Evolutionary conservation across 2,329 filamentous ascomycete genomes (phyloP), one percentile per base, ranked within the genome.

Genomic region (Acephala macrosclerotiorum): DNA sequence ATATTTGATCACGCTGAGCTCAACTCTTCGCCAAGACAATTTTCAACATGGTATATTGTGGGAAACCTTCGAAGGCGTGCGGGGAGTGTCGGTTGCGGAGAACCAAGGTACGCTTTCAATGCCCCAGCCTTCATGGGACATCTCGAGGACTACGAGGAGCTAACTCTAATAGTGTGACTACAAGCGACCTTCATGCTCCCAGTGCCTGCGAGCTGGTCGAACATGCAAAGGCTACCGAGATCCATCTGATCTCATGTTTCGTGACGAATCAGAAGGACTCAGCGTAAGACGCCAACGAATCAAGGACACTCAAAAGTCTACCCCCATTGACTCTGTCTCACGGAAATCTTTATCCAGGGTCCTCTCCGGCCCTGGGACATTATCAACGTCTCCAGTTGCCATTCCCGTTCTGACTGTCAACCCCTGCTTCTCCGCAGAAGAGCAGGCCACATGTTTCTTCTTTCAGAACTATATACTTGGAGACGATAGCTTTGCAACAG

Each of bases 181-280:
- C 68, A 79, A 76, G 66, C 80, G 80, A 59, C 83, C 84, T 8
- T 79, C 80, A 63, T 87, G 85, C 65, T 83, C 83, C 60, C 85
- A 87, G 74, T 87, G 85, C 71, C 78, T 82, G 61, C 85, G 85
- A 73, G 81, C 83, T 58, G 79, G 82, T 60, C 80, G 83, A 59
- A 68, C 76, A 74, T 87, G 85, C 62, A 84, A 83, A 40, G 85
- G 85, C 65, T 87, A 87, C 70, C 78, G 84, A 65, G 85, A 87
- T 70, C 77, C 84, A 49, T 80, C 84, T 58, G 84, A 87, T 69
- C 80, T 87, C 68, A 85, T 87, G 82, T 87, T 87, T 69, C 82
- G 84, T 42, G 84, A 87, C 72, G 83, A 87, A 73, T 86, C 84
- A 66, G 57, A 66, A 49, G 58, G 58, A 25, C 61, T 71, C n/a